Percentiles rank a stretch among this genome's conserved stretches.
Evolutionary conservation across 768 basidiomycete genomes (phyloP).

Genomic region (Coprinopsis sp.): DNA sequence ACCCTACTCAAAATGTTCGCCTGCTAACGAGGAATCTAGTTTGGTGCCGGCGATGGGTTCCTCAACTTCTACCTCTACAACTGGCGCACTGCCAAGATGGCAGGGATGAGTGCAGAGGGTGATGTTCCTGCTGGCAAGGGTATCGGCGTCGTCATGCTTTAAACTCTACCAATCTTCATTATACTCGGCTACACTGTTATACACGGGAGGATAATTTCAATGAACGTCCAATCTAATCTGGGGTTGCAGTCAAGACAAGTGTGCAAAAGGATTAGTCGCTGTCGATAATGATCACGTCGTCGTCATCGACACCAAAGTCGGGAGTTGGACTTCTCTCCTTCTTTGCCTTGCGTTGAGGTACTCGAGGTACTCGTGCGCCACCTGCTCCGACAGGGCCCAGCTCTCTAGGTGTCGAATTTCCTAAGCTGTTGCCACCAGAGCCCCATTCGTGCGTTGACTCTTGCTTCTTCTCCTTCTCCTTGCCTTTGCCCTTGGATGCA

Average conservation of each 20-base stretch:
- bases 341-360: constrained; percentile 33
- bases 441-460: constrained; percentile 36
- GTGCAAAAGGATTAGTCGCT: constrained; percentile 29
- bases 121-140: constrained; percentile 64
- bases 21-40: constrained; percentile 44
- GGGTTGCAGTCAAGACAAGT: no score
- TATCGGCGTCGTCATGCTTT: constrained; percentile 94
- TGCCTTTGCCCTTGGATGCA: constrained; percentile 37
- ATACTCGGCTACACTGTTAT: background rate
- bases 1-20: constrained; percentile 1
- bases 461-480: constrained; percentile 55
- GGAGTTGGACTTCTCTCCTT: constrained; percentile 64
- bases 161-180: constrained; percentile 14
- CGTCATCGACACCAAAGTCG: constrained; percentile 81
- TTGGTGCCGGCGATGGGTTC: constrained; percentile 88
- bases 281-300: constrained; percentile 81
- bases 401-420: constrained; percentile 32
- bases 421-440: constrained; percentile 48
- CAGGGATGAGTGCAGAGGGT: constrained; percentile 58
- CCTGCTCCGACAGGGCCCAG: constrained; percentile 49
- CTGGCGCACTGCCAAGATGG: constrained; percentile 80
- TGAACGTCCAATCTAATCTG: no score
- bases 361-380: constrained; percentile 46
- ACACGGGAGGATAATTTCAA: constrained; percentile 6
- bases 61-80: constrained; percentile 94